Evolutionary conservation across 106 monocot genomes (phyloP).

Genomic region (Allium cepa): DNA sequence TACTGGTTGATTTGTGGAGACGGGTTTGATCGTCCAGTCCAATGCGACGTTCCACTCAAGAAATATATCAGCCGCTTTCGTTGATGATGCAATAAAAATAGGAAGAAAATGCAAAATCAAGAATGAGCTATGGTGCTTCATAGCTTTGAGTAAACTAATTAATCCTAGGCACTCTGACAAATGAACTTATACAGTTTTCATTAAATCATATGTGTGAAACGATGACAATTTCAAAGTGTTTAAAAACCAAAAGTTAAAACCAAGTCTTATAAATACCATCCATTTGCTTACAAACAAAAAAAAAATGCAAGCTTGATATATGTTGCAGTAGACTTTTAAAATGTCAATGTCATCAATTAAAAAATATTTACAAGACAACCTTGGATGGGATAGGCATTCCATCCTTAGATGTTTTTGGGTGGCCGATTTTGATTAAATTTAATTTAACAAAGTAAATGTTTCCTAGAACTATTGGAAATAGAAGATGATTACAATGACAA

Average conservation of each 20-base stretch:
- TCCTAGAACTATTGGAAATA: no score
- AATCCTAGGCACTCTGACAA: neutral
- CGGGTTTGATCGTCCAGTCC: constrained; percentile 5
- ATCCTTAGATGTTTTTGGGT: no score
- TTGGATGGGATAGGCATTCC: no score
- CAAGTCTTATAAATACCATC: neutral
- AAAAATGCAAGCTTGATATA: neutral
- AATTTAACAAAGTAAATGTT: no score
- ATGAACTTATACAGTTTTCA: neutral
- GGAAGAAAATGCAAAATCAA: neutral
- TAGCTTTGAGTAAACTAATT: neutral
- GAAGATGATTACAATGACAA: no score
- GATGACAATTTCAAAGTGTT: constrained; percentile 3
- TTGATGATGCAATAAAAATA: neutral
- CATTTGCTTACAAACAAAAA: constrained; percentile 3
- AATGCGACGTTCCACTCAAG: constrained; percentile 11
- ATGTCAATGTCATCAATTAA: no score
- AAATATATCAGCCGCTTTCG: constrained; percentile 13
- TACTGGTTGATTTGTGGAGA: constrained; percentile 7
- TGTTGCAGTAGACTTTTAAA: no score
- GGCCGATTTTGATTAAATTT: no score
- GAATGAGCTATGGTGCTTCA: neutral
- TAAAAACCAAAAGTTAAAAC: neutral
- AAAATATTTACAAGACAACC: no score
- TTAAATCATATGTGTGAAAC: neutral